These are phyloP conservation scores for Pyronema omphalodes DNA, from an alignment of 495 filamentous ascomycete genomes.

Conservation along the genomic window DNA sequence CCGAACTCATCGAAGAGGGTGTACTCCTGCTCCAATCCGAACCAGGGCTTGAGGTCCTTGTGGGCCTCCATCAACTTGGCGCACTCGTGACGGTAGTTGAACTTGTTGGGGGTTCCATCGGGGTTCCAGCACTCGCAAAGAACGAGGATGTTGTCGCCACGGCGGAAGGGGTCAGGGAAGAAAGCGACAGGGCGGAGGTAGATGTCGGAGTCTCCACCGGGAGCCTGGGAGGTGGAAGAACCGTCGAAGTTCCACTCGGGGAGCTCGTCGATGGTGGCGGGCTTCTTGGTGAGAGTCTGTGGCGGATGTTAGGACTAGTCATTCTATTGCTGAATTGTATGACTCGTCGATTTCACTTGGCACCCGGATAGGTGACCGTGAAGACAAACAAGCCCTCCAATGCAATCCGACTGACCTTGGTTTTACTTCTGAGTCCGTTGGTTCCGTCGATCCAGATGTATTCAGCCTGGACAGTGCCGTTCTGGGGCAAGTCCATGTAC, in stretches of 20 bases:
- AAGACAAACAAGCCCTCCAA: constrained; percentile 8
- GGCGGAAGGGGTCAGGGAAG: constrained; percentile 87
- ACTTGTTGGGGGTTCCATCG: constrained; percentile 95
- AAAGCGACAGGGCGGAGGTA: constrained; percentile 82
- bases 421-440: constrained; percentile 69
- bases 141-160: constrained; percentile 71
- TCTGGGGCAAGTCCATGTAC: constrained; percentile 81
- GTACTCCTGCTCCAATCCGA: constrained; percentile 97
- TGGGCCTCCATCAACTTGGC: constrained; percentile 77
- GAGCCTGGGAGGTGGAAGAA: constrained; percentile 84
- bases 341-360: no score
- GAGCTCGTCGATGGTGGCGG: constrained; percentile 56
- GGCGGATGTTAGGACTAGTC: background rate
- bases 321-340: no score
- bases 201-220: constrained; percentile 93
- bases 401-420: constrained; percentile 48
- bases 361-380: background rate
- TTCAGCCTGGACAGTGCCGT: constrained; percentile 68
- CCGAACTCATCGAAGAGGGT: constrained; percentile 74
- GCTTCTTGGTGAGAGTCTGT: constrained; percentile 58
- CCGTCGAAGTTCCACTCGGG: constrained; percentile 99
- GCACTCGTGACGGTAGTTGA: constrained; percentile 87
- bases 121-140: constrained; percentile 90
- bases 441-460: constrained; percentile 92
- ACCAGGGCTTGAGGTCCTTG: constrained; percentile 74